phyloP scores from a whole-genome alignment of 306 rosid species.

The Geum urbanum region DNA sequence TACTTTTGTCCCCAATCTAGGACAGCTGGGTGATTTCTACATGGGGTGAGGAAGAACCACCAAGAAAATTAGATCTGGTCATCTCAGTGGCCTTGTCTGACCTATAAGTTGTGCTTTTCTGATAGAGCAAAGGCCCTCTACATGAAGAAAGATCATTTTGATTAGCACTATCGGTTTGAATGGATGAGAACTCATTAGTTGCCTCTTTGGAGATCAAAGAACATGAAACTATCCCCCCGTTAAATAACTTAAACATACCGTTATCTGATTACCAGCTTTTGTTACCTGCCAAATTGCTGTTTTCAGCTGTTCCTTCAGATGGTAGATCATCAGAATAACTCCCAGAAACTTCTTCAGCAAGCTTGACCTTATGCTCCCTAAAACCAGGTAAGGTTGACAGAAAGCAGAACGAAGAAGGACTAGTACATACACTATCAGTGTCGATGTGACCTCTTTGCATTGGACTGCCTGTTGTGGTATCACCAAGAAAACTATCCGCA shows the following conservation, averaged over 20 bases:
- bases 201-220: constrained; percentile 60
- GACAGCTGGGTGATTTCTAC: constrained; percentile 57
- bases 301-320: constrained; percentile 42
- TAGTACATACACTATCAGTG: constrained; percentile 45
- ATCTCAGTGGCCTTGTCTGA: constrained; percentile 38
- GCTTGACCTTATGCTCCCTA: constrained; percentile 31
- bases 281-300: constrained; percentile 43
- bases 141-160: constrained; percentile 51
- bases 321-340: constrained; percentile 35
- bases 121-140: constrained; percentile 42
- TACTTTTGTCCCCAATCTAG: constrained; percentile 75
- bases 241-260: constrained; percentile 70
- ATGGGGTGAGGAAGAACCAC: constrained; percentile 45
- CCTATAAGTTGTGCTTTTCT: constrained; percentile 40
- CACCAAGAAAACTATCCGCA: constrained; percentile 30
- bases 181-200: constrained; percentile 40
- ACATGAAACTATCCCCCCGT: constrained; percentile 70
- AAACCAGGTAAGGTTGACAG: constrained; percentile 66
- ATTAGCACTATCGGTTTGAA: constrained; percentile 40
- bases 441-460: constrained; percentile 30
- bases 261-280: constrained; percentile 68
- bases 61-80: constrained; percentile 42
- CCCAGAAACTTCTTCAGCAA: constrained; percentile 43
- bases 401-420: constrained; percentile 67
- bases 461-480: constrained; percentile 30